Conservation (phyloP, 352 stramenopile species). For the Plasmopara viticola region DNA sequence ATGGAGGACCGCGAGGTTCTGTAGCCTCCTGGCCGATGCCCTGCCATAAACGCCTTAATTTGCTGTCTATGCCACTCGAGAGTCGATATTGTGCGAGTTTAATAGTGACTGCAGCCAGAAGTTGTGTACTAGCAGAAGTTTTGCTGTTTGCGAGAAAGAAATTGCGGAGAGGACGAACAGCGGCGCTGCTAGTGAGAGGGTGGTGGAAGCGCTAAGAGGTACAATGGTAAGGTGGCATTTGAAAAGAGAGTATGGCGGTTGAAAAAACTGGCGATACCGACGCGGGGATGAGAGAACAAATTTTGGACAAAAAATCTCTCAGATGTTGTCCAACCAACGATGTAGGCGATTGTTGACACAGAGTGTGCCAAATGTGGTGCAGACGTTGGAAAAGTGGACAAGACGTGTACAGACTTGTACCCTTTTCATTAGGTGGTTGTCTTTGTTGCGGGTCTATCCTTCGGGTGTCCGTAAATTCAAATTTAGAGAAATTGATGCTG, state of each 20-base stretch:
- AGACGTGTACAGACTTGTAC: slow-evolving; percentile 32
- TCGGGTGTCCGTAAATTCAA: slow-evolving; percentile 33
- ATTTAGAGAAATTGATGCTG: slow-evolving; percentile 27
- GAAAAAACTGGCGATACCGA: slow-evolving; percentile 30
- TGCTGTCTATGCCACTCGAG: slow-evolving; percentile 24
- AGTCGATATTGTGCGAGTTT: slow-evolving; percentile 22
- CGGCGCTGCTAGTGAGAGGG: slow-evolving; percentile 3
- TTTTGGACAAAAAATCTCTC: not conserved
- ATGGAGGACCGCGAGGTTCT: slow-evolving; percentile 28
- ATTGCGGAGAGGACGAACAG: slow-evolving; percentile 7
- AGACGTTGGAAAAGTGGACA: slow-evolving; percentile 24
- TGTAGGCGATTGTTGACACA: too few species aligned
- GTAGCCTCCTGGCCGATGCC: slow-evolving; percentile 18
- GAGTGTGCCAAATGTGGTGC: too few species aligned
- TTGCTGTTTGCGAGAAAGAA: slow-evolving; percentile 27
- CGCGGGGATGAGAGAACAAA: slow-evolving; percentile 18
- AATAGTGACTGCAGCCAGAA: slow-evolving; percentile 21
- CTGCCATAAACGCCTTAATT: slow-evolving; percentile 22
- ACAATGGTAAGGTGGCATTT: too few species aligned
- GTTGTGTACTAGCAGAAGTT: too few species aligned
- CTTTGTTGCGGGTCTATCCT: slow-evolving; percentile 37
- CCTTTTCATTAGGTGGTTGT: slow-evolving; percentile 37
- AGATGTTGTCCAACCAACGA: too few species aligned
- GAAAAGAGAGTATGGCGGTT: slow-evolving; percentile 30
- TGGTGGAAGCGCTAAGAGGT: slow-evolving; percentile 25